Conservation (phyloP, 768 basidiomycete species). For the Boletus reticuloceps region DNA sequence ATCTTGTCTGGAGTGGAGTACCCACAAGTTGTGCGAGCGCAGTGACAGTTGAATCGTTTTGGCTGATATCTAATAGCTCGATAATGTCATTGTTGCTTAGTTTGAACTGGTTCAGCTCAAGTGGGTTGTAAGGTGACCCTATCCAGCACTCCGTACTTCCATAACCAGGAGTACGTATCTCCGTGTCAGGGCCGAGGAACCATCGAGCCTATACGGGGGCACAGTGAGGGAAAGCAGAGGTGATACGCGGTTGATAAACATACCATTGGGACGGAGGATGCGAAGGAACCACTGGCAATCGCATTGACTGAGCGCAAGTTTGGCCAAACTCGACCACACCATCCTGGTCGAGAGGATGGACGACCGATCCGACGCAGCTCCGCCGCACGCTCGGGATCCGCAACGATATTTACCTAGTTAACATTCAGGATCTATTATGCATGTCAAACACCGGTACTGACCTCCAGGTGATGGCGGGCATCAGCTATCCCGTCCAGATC, state of each 20-base stretch:
- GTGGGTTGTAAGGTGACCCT: constrained; percentile 3
- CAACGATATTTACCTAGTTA: neutral
- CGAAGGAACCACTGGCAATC: too few relatives aligned
- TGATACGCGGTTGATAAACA: too few relatives aligned
- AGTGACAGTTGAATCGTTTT: neutral
- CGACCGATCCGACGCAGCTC: too few relatives aligned
- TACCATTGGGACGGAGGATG: too few relatives aligned
- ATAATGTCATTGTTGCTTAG: neutral
- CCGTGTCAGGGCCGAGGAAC: constrained; percentile 8
- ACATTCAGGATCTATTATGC: neutral
- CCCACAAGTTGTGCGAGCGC: constrained; percentile 1
- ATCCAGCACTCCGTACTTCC: constrained; percentile 2
- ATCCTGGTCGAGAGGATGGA: too few relatives aligned
- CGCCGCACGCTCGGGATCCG: neutral
- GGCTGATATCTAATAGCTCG: constrained; percentile 16
- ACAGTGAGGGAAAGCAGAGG: neutral
- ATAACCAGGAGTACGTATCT: neutral
- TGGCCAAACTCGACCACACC: too few relatives aligned
- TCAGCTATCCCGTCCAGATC: neutral
- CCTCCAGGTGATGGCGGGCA: neutral
- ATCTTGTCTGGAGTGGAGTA: neutral
- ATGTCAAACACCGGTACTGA: neutral
- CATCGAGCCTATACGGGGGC: neutral
- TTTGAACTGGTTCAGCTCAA: constrained; percentile 9
- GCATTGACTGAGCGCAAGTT: too few relatives aligned